A percentile compares a stretch with the other conserved stretches of the same genome.
These are phyloP conservation scores for Aureobasidium lini DNA, from an alignment of 2,329 filamentous ascomycete genomes.

Conservation along the genomic window DNA sequence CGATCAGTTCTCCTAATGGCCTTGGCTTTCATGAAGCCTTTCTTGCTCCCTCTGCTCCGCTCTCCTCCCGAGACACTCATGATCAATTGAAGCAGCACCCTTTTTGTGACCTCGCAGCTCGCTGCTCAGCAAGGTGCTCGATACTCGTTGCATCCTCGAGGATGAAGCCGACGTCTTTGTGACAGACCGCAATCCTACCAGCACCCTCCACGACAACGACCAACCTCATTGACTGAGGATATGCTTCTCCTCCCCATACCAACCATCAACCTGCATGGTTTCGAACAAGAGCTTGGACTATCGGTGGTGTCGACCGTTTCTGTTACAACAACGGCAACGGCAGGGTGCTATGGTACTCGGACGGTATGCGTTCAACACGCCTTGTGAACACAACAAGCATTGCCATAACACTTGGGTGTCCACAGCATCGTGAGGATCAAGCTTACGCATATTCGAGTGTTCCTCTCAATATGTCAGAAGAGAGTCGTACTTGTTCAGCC, in stretches of 20 bases:
- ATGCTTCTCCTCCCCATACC: neutral
- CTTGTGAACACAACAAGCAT: neutral
- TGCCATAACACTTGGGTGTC: too few relatives aligned
- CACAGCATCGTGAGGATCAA: too few relatives aligned
- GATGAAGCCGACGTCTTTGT: neutral
- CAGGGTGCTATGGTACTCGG: neutral
- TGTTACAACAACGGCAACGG: neutral
- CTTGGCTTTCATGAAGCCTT: neutral
- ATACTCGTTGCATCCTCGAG: neutral
- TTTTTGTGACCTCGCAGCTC: too few relatives aligned
- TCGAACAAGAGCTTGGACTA: neutral
- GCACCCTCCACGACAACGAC: neutral
- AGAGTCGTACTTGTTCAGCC: too few relatives aligned
- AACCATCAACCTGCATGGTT: neutral
- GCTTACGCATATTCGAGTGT: too few relatives aligned
- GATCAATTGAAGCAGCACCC: too few relatives aligned
- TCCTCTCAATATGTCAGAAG: too few relatives aligned
- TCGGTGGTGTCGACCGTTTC: neutral
- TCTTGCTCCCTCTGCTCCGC: too few relatives aligned
- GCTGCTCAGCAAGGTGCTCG: too few relatives aligned
- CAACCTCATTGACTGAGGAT: neutral
- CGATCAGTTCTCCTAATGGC: neutral
- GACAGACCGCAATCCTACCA: neutral
- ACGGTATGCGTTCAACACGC: neutral
- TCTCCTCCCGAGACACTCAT: too few relatives aligned